These are phyloP conservation scores for Trametes polyzona DNA, from an alignment of 1,284 basidiomycete genomes.

Conservation along the genomic window DNA sequence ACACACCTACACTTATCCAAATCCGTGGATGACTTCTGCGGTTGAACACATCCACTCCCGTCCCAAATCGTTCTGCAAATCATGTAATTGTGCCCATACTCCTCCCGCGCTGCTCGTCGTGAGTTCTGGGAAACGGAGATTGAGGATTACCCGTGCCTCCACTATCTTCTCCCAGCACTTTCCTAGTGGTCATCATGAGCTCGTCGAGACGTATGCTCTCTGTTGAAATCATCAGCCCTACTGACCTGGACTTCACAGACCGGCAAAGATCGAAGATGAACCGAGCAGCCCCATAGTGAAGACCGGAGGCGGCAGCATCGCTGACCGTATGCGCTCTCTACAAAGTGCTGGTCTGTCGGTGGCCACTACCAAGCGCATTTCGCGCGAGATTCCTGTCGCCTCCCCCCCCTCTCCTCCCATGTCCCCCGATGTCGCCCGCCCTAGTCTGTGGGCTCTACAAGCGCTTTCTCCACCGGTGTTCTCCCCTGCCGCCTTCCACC, in stretches of 20 bases:
- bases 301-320: slow-evolving; percentile 57
- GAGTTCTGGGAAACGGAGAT: too few relatives aligned
- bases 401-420: slow-evolving; percentile 22
- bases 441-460: slow-evolving; percentile 33
- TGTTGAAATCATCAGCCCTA: neutral
- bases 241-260: slow-evolving; percentile 4
- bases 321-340: slow-evolving; percentile 74
- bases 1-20: too few relatives aligned
- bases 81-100: too few relatives aligned
- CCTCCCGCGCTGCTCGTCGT: too few relatives aligned
- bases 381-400: slow-evolving; percentile 44
- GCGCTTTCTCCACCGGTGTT: slow-evolving; percentile 32
- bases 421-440: slow-evolving; percentile 24
- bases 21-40: too few relatives aligned
- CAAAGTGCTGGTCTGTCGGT: slow-evolving; percentile 65
- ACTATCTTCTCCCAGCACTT: neutral
- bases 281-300: slow-evolving; percentile 42
- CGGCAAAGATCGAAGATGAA: slow-evolving; percentile 13
- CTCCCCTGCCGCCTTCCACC: slow-evolving; percentile 32
- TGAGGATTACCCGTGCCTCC: too few relatives aligned
- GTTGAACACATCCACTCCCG: too few relatives aligned
- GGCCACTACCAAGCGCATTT: slow-evolving; percentile 51
- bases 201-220: neutral
- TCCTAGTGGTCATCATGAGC: too few relatives aligned
- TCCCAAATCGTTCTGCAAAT: too few relatives aligned